phyloP scores from a whole-genome alignment of 2,329 filamentous ascomycete species.

The Emmonsiellopsis sp. region DNA sequence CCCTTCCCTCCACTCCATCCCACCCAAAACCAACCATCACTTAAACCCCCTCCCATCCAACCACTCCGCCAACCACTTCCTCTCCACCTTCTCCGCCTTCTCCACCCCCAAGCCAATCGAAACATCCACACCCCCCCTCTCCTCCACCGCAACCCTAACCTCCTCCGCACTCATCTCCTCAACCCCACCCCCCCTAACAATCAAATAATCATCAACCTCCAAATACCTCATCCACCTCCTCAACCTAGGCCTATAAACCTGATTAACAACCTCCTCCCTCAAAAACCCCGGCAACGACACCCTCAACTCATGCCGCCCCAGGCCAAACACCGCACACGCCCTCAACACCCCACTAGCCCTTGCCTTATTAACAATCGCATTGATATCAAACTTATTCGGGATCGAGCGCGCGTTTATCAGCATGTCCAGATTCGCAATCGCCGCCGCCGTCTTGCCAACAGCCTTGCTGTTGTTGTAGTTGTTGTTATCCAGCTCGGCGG shows the following conservation, averaged over 20 bases:
- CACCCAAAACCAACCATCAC: background rate
- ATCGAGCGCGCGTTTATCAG: conserved; percentile 1
- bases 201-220: conserved; percentile 59
- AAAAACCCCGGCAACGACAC: conserved; percentile 7
- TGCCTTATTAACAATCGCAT: conserved; percentile 14
- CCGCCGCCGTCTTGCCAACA: conserved; percentile 8
- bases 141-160: conserved; percentile 59
- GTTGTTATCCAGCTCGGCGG: conserved; percentile 8
- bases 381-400: conserved; percentile 2
- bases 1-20: background rate
- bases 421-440: conserved; percentile 3
- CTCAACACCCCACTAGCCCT: conserved; percentile 18
- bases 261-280: conserved; percentile 31
- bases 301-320: conserved; percentile 19
- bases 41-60: conserved; percentile 13
- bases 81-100: conserved; percentile 21
- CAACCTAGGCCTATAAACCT: conserved; percentile 47
- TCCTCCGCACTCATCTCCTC: conserved; percentile 52
- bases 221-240: conserved; percentile 52
- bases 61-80: conserved; percentile 30
- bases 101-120: conserved; percentile 12
- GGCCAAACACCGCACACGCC: conserved; percentile 26
- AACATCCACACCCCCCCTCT: conserved; percentile 47
- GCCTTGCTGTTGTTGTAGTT: conserved; percentile 6
- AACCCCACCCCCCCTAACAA: conserved; percentile 55